Conservation (phyloP, 805 yeast species). For the Candida koratica region DNA sequence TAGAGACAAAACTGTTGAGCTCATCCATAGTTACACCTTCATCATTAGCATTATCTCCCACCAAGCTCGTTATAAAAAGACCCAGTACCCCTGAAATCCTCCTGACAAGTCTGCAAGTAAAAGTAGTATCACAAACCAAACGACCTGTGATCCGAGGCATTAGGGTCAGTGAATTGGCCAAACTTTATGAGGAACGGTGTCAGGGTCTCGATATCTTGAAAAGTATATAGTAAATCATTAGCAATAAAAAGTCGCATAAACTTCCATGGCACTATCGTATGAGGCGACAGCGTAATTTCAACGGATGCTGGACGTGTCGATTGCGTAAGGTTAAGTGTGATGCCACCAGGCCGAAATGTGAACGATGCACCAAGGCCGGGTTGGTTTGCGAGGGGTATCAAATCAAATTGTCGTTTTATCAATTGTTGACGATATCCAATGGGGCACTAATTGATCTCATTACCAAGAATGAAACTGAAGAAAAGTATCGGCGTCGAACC, state of each 20-base stretch:
- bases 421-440: conserved; percentile 30
- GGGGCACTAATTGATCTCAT: conserved; percentile 18
- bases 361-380: conserved; percentile 44
- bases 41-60: conserved; percentile 3
- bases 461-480: conserved; percentile 19
- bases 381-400: conserved; percentile 48
- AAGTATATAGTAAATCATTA: conserved; percentile 17
- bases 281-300: conserved; percentile 37
- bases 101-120: neutral
- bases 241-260: neutral
- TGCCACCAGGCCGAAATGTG: conserved; percentile 42
- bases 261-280: no score
- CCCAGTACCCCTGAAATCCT: conserved; percentile 31
- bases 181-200: conserved; percentile 57
- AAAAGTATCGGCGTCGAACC: conserved; percentile 42
- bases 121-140: conserved; percentile 14
- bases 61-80: conserved; percentile 7
- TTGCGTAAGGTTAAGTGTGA: conserved; percentile 53
- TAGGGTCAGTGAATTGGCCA: conserved; percentile 61
- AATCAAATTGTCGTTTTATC: conserved; percentile 46
- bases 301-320: conserved; percentile 58
- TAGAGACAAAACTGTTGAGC: neutral
- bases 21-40: conserved; percentile 5
- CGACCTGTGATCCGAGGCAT: conserved; percentile 49
- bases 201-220: conserved; percentile 36